phyloP scores from a whole-genome alignment of 495 filamentous ascomycete species.

The Hypoxylon perforatum region DNA sequence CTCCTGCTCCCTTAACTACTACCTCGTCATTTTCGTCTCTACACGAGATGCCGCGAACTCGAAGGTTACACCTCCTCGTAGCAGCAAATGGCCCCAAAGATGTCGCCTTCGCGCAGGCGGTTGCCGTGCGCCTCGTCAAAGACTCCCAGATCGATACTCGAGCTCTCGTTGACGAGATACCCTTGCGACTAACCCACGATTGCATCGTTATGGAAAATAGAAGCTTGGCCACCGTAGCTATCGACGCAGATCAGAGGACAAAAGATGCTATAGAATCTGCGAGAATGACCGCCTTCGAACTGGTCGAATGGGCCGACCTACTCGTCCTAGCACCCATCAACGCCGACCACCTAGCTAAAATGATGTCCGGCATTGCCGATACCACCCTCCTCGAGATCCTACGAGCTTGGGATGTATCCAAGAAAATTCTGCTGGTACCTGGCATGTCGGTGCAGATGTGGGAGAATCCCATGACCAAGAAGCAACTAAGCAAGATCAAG shows the following conservation, averaged over 20 bases:
- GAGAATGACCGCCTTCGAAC: slow-evolving; percentile 69
- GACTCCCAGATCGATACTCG: slow-evolving; percentile 64
- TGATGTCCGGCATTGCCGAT: slow-evolving; percentile 82
- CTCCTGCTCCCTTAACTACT: slow-evolving; percentile 32
- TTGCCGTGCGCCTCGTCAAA: slow-evolving; percentile 66
- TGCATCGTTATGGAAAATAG: slow-evolving; percentile 61
- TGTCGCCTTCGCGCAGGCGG: slow-evolving; percentile 62
- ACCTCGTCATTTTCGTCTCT: slow-evolving; percentile 50
- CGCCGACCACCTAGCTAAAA: slow-evolving; percentile 80
- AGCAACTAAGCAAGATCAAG: slow-evolving; percentile 81
- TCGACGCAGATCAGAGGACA: slow-evolving; percentile 44
- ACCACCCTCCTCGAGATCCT: slow-evolving; percentile 78
- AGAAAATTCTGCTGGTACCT: slow-evolving; percentile 83
- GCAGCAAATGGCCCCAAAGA: slow-evolving; percentile 63
- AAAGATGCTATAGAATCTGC: slow-evolving; percentile 56
- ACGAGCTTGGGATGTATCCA: slow-evolving; percentile 83
- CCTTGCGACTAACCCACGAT: slow-evolving; percentile 62
- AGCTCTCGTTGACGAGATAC: slow-evolving; percentile 65
- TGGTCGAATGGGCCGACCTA: slow-evolving; percentile 89
- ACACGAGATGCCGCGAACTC: slow-evolving; percentile 54
- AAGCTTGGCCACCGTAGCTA: slow-evolving; percentile 43
- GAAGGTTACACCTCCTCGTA: slow-evolving; percentile 62
- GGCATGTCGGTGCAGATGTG: slow-evolving; percentile 86
- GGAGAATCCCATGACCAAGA: slow-evolving; percentile 85
- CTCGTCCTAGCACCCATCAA: slow-evolving; percentile 85